A percentile compares a stretch with the other conserved stretches of the same genome.
These are phyloP conservation scores for Capsicum baccatum DNA, from an alignment of 257 asterid species.

Conservation along the genomic window DNA sequence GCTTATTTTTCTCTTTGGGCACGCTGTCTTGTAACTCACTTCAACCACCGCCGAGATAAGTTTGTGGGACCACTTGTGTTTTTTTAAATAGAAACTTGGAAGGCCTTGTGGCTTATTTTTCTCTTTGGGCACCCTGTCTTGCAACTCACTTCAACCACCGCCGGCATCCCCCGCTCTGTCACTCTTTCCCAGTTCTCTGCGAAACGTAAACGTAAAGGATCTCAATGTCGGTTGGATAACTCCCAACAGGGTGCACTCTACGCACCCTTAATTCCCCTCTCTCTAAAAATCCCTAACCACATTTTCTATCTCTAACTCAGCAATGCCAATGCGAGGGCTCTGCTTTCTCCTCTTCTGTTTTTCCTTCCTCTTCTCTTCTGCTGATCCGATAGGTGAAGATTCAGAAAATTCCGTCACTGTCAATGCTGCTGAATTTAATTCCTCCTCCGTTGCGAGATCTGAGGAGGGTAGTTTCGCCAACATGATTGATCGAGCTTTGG, in stretches of 20 bases:
- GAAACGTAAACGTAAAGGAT: conserved; percentile 20
- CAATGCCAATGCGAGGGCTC: conserved; percentile 37
- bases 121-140: too few relatives aligned
- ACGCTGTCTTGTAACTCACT: too few relatives aligned
- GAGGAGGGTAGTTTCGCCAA: conserved; percentile 63
- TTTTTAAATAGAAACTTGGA: too few relatives aligned
- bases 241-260: conserved; percentile 5
- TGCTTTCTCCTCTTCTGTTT: conserved; percentile 35
- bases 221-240: conserved; percentile 21
- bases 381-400: conserved; percentile 37
- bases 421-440: conserved; percentile 41
- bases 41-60: background rate
- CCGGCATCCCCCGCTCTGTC: background rate
- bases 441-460: conserved; percentile 35
- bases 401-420: conserved; percentile 28
- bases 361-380: conserved; percentile 40
- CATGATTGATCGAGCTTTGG: conserved; percentile 68
- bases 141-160: background rate
- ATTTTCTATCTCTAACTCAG: conserved; percentile 27
- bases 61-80: too few relatives aligned
- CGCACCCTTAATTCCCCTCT: conserved; percentile 29
- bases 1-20: too few relatives aligned
- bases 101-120: too few relatives aligned
- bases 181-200: background rate
- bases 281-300: conserved; percentile 18